These are phyloP conservation scores for Naematelia aurantialba DNA, from an alignment of 768 basidiomycete genomes.

Conservation along the genomic window DNA sequence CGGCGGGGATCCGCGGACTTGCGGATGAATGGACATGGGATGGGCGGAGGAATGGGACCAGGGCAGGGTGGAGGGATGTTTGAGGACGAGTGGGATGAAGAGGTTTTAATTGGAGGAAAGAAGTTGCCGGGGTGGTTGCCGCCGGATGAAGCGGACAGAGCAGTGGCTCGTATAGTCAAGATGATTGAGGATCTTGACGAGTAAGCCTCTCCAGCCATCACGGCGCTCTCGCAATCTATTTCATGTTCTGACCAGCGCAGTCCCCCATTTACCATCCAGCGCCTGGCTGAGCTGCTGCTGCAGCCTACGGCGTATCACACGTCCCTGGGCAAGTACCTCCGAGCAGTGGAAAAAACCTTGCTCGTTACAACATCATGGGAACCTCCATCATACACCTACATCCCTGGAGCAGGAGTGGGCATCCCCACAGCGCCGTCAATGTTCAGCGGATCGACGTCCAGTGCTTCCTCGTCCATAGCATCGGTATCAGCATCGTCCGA, in stretches of 20 bases:
- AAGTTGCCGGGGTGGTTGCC: slow-evolving; percentile 40
- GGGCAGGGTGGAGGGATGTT: slow-evolving; percentile 4
- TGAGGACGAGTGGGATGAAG: slow-evolving; percentile 44
- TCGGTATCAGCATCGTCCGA: slow-evolving; percentile 8
- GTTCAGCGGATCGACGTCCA: slow-evolving; percentile 7
- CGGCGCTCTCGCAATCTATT: not conserved
- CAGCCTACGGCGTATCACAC: slow-evolving; percentile 36
- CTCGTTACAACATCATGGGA: slow-evolving; percentile 48
- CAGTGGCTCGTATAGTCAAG: slow-evolving; percentile 32
- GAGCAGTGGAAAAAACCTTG: slow-evolving; percentile 48
- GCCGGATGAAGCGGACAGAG: slow-evolving; percentile 40
- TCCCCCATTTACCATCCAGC: slow-evolving; percentile 51
- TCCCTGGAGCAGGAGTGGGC: not conserved
- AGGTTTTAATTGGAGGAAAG: slow-evolving; percentile 49
- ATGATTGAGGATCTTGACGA: slow-evolving; percentile 33
- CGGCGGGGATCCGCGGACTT: slow-evolving; percentile 8
- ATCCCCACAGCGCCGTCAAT: not conserved
- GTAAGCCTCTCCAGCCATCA: slow-evolving; percentile 3
- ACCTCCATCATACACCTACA: slow-evolving; percentile 28
- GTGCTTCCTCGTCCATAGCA: slow-evolving; percentile 10
- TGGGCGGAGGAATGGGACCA: slow-evolving; percentile 6
- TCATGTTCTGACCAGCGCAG: slow-evolving; percentile 12
- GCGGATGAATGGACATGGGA: not conserved
- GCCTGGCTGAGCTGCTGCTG: slow-evolving; percentile 45
- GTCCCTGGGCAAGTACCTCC: slow-evolving; percentile 48